These are phyloP conservation scores for Raphanus raphanistrum DNA, from an alignment of 345 rosid species.

Conservation along the genomic window DNA sequence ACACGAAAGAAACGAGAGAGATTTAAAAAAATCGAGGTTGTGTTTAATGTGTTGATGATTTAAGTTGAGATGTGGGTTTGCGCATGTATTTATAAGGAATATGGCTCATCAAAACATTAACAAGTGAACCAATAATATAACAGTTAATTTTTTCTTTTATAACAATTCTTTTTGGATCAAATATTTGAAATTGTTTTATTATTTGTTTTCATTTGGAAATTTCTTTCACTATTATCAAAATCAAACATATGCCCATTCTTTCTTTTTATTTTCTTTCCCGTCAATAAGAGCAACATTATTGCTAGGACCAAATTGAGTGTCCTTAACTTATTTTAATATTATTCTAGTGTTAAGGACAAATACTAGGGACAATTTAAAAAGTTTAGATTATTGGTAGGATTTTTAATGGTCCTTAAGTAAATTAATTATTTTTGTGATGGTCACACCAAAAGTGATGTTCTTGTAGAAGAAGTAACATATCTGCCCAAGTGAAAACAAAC, in stretches of 20 bases:
- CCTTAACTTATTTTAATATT: too few relatives aligned
- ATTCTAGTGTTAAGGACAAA: too few relatives aligned
- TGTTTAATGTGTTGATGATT: neutral
- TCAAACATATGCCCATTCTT: slow-evolving; percentile 12
- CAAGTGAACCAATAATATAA: neutral
- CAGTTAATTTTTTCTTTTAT: neutral
- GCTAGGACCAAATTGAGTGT: too few relatives aligned
- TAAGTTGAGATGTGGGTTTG: neutral
- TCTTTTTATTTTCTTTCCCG: neutral
- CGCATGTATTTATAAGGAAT: neutral
- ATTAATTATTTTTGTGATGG: too few relatives aligned
- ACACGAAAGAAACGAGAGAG: neutral
- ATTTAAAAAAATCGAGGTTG: neutral
- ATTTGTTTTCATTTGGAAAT: slow-evolving; percentile 8
- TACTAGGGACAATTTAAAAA: too few relatives aligned
- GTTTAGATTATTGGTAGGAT: too few relatives aligned
- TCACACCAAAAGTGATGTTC: too few relatives aligned
- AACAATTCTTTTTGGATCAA: slow-evolving; percentile 8
- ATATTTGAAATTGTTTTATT: slow-evolving; percentile 1
- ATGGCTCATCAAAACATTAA: neutral
- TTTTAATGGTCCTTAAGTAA: too few relatives aligned
- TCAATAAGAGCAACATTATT: too few relatives aligned
- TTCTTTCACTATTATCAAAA: neutral
- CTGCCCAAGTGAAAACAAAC: too few relatives aligned
- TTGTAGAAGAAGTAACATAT: too few relatives aligned